Evolutionary conservation across 208 protist species (phyloP).

Genomic region (Trypanosoma mega): DNA sequence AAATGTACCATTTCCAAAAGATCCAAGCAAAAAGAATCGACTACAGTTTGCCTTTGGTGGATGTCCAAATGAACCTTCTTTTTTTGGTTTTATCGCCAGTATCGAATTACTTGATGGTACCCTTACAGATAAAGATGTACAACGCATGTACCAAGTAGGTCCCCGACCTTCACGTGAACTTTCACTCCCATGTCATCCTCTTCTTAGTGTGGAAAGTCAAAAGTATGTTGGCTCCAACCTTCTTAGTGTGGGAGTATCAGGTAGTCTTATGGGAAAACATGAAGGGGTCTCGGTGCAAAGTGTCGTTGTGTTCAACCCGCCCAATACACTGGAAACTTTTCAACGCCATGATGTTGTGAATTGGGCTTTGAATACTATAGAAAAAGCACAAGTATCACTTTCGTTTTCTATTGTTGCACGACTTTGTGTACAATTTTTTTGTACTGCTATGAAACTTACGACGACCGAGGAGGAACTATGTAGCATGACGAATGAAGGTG

Average conservation of each 20-base stretch:
- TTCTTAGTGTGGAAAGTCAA: constrained; percentile 26
- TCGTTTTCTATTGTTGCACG: constrained; percentile 47
- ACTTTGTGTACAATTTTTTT: constrained; percentile 67
- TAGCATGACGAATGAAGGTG: constrained; percentile 32
- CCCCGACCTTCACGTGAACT: constrained; percentile 28
- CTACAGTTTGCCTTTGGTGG: constrained; percentile 70
- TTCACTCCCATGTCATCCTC: constrained; percentile 15
- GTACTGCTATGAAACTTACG: constrained; percentile 59
- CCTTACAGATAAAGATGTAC: constrained; percentile 63
- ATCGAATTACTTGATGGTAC: constrained; percentile 67
- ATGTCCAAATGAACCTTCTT: constrained; percentile 36
- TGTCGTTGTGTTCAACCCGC: constrained; percentile 31
- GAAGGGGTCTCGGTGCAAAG: constrained; percentile 48
- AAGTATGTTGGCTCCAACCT: constrained; percentile 8
- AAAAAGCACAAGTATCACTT: constrained; percentile 16
- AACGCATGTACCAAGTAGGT: constrained; percentile 45
- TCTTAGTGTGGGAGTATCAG: constrained; percentile 26
- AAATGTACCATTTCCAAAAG: constrained; percentile 58
- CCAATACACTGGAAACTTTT: constrained; percentile 36
- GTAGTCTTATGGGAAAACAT: constrained; percentile 25
- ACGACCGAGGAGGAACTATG: constrained; percentile 50
- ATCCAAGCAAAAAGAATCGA: constrained; percentile 38
- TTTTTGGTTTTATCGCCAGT: constrained; percentile 65
- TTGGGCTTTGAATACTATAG: constrained; percentile 43
- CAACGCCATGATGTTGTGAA: constrained; percentile 35